phyloP scores from a whole-genome alignment of 306 rosid genomes.

The Leucaena leucocephala region DNA sequence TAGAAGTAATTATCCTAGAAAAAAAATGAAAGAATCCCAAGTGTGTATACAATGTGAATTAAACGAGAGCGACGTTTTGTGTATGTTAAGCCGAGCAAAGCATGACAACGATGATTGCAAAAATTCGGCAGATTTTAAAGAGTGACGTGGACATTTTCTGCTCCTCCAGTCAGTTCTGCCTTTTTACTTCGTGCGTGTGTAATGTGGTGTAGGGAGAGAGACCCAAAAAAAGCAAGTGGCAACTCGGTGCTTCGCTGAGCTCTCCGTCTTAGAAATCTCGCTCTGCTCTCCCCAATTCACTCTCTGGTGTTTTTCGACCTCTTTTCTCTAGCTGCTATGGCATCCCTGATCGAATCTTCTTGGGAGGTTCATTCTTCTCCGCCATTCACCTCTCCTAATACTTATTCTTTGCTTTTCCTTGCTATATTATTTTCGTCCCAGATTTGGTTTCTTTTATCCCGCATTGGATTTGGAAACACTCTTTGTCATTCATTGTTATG shows the following conservation, averaged over 20 bases:
- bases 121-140: background rate
- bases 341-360: conserved; percentile 62
- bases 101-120: conserved; percentile 28
- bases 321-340: conserved; percentile 43
- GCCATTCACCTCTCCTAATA: background rate
- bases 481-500: background rate
- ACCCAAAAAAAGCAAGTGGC: background rate
- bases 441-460: conserved; percentile 36
- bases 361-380: conserved; percentile 57
- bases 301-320: background rate
- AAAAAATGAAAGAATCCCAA: too few relatives aligned
- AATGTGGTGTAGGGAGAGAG: background rate
- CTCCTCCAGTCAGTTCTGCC: background rate
- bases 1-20: too few relatives aligned
- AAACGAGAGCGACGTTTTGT: too few relatives aligned
- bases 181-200: too few relatives aligned
- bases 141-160: conserved; percentile 1
- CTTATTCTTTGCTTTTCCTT: background rate
- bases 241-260: background rate
- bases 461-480: conserved; percentile 26
- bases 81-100: background rate
- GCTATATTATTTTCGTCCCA: background rate
- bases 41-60: too few relatives aligned
- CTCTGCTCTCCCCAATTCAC: background rate
- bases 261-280: background rate